phyloP scores from a whole-genome alignment of 2,329 filamentous ascomycete species.

The Sporothrix globosa region DNA sequence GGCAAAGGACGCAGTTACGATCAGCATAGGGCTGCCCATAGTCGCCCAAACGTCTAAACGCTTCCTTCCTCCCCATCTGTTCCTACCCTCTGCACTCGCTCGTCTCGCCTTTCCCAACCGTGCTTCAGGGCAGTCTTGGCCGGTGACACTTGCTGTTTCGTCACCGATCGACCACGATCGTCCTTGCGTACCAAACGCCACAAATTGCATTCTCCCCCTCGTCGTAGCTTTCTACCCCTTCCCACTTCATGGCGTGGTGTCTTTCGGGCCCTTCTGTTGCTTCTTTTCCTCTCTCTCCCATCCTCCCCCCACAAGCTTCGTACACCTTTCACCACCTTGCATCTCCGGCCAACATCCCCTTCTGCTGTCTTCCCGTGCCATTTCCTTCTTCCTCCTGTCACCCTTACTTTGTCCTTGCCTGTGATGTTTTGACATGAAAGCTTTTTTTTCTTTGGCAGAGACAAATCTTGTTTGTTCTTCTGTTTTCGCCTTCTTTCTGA shows the following conservation, averaged over 20 bases:
- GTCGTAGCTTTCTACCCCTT: background rate
- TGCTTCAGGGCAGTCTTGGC: conserved; percentile 27
- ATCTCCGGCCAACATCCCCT: background rate
- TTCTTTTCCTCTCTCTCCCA: background rate
- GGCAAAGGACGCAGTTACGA: background rate
- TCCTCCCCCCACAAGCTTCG: background rate
- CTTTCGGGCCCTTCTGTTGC: background rate
- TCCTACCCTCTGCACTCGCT: background rate
- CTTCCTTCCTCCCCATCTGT: background rate
- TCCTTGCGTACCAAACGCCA: conserved; percentile 28
- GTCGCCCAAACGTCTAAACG: background rate
- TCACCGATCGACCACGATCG: conserved; percentile 31
- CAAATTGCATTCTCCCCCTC: conserved; percentile 20
- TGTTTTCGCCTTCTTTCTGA: too few species aligned
- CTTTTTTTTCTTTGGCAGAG: background rate
- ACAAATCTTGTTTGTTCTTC: background rate
- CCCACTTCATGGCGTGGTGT: background rate
- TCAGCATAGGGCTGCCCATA: background rate
- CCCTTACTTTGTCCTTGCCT: background rate
- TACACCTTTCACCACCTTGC: background rate
- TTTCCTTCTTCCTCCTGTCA: conserved; percentile 5
- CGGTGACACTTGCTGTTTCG: conserved; percentile 33
- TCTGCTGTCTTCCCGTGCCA: background rate
- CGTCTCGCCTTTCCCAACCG: conserved; percentile 27
- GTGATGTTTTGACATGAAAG: background rate